phyloP scores from a whole-genome alignment of 2,329 filamentous ascomycete species.

The Ascochyta viciae-villosae region DNA sequence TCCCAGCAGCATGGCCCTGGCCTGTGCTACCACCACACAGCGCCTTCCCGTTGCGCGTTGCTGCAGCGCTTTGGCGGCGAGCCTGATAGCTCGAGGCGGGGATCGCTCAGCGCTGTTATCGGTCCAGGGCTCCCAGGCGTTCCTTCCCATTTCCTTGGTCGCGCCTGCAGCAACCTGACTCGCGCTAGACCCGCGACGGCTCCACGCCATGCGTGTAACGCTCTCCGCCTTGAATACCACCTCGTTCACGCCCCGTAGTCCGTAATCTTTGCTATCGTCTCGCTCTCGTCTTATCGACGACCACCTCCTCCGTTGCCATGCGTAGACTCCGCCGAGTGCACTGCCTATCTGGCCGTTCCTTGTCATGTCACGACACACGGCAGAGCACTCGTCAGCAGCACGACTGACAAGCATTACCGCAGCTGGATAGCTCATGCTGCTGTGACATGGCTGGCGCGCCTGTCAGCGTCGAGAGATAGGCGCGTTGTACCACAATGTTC shows the following conservation, averaged over 20 bases:
- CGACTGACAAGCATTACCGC: neutral
- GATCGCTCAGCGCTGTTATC: neutral
- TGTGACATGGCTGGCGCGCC: constrained; percentile 33
- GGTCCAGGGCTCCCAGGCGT: constrained; percentile 9
- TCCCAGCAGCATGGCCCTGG: neutral
- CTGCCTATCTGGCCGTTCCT: constrained; percentile 6
- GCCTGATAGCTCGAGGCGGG: constrained; percentile 8
- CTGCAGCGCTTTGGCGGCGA: constrained; percentile 9
- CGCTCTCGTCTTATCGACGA: constrained; percentile 4
- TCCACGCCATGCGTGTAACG: constrained; percentile 36
- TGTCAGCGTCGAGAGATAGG: constrained; percentile 29
- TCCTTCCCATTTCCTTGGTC: constrained; percentile 19
- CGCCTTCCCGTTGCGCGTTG: constrained; percentile 10
- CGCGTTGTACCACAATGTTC: constrained; percentile 42
- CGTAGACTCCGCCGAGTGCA: neutral
- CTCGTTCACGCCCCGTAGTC: constrained; percentile 23
- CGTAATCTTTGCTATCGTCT: constrained; percentile 7
- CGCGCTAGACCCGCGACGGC: constrained; percentile 17
- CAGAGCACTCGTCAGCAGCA: constrained; percentile 8
- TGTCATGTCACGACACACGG: constrained; percentile 13
- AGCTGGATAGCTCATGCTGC: constrained; percentile 28
- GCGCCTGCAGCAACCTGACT: constrained; percentile 10
- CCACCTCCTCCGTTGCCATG: constrained; percentile 4
- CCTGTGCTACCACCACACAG: constrained; percentile 1
- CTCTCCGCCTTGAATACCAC: constrained; percentile 39